Base-by-base conservation (phyloP, 2,329 filamentous ascomycete species). In the Sclerotiophoma versabilis region DNA sequence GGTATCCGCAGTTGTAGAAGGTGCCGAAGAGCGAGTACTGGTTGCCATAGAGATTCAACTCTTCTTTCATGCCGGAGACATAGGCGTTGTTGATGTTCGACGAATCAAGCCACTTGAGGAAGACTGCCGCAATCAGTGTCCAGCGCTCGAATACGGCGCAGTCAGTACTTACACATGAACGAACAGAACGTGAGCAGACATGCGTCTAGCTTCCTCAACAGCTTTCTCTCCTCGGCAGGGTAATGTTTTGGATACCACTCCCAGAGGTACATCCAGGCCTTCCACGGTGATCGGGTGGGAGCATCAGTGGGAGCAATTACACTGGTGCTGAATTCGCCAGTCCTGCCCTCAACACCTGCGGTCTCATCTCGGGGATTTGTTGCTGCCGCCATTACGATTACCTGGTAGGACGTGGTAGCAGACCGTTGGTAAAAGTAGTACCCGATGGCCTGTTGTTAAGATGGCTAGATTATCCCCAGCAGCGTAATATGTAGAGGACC, bases 21-120 rank as follows among this genome's bases (percentile, higher is more conserved):
- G 88, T 78, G 32, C 71, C 68, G 45, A 74, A 74, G 1, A 73
- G 60, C 1, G 68, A 75, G 58, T 90, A 90, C 62, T 88, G 79
- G 48, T 88, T 85, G 2, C 84, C 85, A 19, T 71, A 65, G n/a
- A 76, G 63, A 4, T 62, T 48, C 2, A 72, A 54, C 30, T 72
- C 68, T 44, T 66, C 65, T 30, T 65, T 72, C 57, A 75, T 70
- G 30, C 73, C 71, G 5, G 72, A 71, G 5, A 79, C 72, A 26
- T 74, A 73, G 55, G 69, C 78, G 77, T 84, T 87, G 36, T 67
- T 70, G 59, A 74, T 67, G 47, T 74, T 74, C n/a, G 65, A 68
- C 8, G 64, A 69, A 51, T 74, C 71, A 42, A 75, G 65, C 68
- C 72, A 75, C 58, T 75, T 75, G 1, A 74, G 64, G 49, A 75